These are phyloP conservation scores for Histomonas meleagridis DNA, from an alignment of 208 protist genomes.

Conservation along the genomic window DNA sequence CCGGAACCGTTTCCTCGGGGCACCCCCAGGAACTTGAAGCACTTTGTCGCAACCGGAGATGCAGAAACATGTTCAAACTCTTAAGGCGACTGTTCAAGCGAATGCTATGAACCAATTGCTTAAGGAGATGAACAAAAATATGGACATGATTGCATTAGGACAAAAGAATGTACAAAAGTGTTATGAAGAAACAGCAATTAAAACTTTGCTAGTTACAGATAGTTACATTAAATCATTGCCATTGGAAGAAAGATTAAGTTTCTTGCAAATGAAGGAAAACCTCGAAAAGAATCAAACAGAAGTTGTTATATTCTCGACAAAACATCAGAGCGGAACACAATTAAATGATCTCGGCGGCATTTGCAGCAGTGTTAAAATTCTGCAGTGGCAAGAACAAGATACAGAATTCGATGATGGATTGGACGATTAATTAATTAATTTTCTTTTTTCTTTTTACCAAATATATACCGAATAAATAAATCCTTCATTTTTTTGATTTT, in stretches of 20 bases:
- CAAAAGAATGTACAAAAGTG: background rate
- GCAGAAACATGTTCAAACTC: background rate
- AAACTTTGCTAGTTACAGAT: background rate
- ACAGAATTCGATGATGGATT: background rate
- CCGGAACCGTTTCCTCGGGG: background rate
- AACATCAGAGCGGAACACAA: background rate
- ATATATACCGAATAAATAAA: no score
- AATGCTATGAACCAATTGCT: background rate
- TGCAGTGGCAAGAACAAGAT: background rate
- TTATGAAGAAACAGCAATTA: background rate
- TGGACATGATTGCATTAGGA: background rate
- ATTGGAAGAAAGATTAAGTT: background rate
- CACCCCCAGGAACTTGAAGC: background rate
- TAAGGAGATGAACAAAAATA: background rate
- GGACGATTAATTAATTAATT: background rate
- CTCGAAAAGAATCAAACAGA: background rate
- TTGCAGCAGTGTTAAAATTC: background rate
- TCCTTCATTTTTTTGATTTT: no score
- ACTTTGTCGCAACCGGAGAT: background rate
- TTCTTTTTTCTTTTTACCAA: background rate
- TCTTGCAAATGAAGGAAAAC: background rate
- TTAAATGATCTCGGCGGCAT: background rate
- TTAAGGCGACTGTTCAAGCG: background rate
- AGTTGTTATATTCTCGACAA: background rate
- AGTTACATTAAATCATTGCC: background rate